Base-by-base conservation (phyloP, 306 rosid genomes). In the Carpinus viminea region DNA sequence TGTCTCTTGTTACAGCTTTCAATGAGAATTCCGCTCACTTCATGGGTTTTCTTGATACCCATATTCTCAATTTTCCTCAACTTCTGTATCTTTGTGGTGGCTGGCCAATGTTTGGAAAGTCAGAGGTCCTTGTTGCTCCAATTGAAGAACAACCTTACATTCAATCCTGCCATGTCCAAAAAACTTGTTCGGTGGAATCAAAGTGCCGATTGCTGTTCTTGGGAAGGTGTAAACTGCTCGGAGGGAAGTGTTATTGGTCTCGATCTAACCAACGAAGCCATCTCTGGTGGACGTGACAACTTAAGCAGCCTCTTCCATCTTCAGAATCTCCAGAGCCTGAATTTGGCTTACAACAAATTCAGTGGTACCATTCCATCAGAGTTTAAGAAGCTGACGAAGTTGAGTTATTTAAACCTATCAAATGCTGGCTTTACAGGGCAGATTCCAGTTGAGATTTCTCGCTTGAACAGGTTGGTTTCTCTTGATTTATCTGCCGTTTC, bases 381-480 rank as follows among this genome's bases (percentile, higher is more conserved):
- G 38, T 66, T 90, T 52, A 73, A 72, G 12, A 78, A 56, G 71
- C 82, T 90, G 60, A 50, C 24, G 3, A 78, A 76, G 53, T 78
- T 89, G 20, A 73, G 51, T 2, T 17, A 68, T 43, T 66, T 89
- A 38, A 82, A 83, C 45, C 68, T 89, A 36, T 81, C 89, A 18
- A 4, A 46, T 62, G 75, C 91, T 68, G 75, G 83, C 50, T 87
- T 87, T 72, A 11, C 2, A 54, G 87, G 84, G 36, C 85, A 79
- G 66, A 79, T 89, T 41, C 89, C 90, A 1, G 12, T 45, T 1
- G 87, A 77, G 59, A 80, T 89, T 70, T 85, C 86, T 41, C 83
- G 11, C 15, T 70, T 89, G 50, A 87, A 81, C 31, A 82, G 73
- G 74, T 86, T 89, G 80, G 78, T 77, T 8, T 18, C 77, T 76